phyloP scores from a whole-genome alignment of 495 filamentous ascomycete genomes.

The Aspergillus wentii region DNA sequence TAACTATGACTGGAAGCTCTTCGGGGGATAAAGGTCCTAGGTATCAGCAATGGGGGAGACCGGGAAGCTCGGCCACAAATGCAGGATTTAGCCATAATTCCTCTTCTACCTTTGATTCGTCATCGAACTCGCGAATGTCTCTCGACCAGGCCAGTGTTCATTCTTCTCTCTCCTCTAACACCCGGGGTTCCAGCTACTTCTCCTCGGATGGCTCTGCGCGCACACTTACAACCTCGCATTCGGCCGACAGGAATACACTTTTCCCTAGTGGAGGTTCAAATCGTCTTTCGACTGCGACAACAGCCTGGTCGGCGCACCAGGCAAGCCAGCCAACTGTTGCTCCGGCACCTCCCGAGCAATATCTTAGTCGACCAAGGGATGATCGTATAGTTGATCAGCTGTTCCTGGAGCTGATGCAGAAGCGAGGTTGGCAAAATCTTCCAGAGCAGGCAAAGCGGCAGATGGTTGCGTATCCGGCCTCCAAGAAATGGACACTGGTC shows the following conservation, averaged over 20 bases:
- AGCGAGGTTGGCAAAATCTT: slow-evolving; percentile 92
- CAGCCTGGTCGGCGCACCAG: slow-evolving; percentile 31
- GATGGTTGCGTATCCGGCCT: slow-evolving; percentile 88
- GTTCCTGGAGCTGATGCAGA: slow-evolving; percentile 92
- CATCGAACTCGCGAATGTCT: slow-evolving; percentile 64
- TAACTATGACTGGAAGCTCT: slow-evolving; percentile 59
- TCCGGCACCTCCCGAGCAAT: slow-evolving; percentile 45
- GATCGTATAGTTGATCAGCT: slow-evolving; percentile 86
- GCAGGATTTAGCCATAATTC: slow-evolving; percentile 60
- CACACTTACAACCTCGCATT: slow-evolving; percentile 44
- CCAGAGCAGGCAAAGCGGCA: slow-evolving; percentile 93
- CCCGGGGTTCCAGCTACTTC: slow-evolving; percentile 58
- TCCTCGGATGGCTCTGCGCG: slow-evolving; percentile 61
- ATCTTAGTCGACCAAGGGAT: slow-evolving; percentile 69
- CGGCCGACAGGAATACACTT: slow-evolving; percentile 31
- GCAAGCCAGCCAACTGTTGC: too few species aligned
- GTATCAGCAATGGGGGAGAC: slow-evolving; percentile 68
- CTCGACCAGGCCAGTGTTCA: slow-evolving; percentile 65
- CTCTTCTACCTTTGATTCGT: slow-evolving; percentile 60
- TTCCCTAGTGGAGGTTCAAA: slow-evolving; percentile 21
- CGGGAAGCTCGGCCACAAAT: slow-evolving; percentile 50
- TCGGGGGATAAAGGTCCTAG: slow-evolving; percentile 64
- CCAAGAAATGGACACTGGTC: slow-evolving; percentile 96
- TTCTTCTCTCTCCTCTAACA: slow-evolving; percentile 55
- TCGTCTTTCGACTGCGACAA: slow-evolving; percentile 30